Evolutionary conservation across 2,329 filamentous ascomycete genomes (phyloP), one percentile per base, ranked within the genome.

Genomic region (Chalaropsis ovoidea): DNA sequence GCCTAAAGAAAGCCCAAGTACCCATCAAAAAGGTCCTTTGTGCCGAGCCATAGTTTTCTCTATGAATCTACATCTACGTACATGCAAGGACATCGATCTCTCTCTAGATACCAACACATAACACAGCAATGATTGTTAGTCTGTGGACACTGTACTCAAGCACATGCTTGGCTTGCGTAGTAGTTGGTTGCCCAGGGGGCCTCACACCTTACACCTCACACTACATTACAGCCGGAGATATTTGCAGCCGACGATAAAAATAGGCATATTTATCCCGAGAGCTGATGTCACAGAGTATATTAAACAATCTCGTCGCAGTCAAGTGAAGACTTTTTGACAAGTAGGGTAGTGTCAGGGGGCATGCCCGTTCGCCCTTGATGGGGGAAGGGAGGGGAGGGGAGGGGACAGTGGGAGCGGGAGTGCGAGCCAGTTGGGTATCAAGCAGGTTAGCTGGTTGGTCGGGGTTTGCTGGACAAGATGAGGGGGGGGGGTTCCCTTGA

Each of bases 261-360:
- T 58, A 58, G 52, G 13, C 17, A 10, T 58, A 58, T 58, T 58
- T 58, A 58, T 58, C 52, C 27, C 15, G 27, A 24, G 13, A 39
- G 52, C 52, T 58, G 52, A 58, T 58, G 52, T 35, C 52, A 58
- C 52, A 58, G 52, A 58, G 24, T 58, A 58, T 24, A 35, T 58
- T 35, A 58, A 58, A 35, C 35, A 58, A 58, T 58, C 24, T 58
- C 24, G 52, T 58, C 52, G 24, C n/a, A 35, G 52, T 35, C 17
- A 47, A 58, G 52, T 58, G 31, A 58, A 58, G 52, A 58, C 52
- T 58, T 58, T 58, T 58, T 58, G 52, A 58, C 52, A 58, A 58
- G 52, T 31, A 8, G 52, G 52, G 27, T n/a, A 58, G 27, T n/a
- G 52, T n/a, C 52, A 58, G 52, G 52, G 52, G 52, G 10, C n/a